Evolutionary conservation across 2,329 filamentous ascomycete species (phyloP), one percentile per base, ranked within the genome.

Genomic region (Xylariaceae sp.): DNA sequence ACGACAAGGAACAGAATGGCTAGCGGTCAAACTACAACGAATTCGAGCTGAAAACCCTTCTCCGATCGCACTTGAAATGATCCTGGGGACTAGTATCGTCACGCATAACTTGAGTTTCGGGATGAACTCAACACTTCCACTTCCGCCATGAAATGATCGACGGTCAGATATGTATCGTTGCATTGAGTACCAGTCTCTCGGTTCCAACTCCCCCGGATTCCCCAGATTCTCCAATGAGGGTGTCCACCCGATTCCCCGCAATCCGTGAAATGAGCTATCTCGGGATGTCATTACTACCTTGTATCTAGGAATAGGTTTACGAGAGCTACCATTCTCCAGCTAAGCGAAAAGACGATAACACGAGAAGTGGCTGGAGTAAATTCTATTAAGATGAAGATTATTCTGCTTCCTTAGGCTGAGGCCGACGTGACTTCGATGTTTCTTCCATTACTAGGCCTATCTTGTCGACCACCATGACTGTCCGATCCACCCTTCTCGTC

Each of bases 221-320:
- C 41, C 58, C 53, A 52, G 40, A 42, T 40, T 48, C 44, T 47
- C 52, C 50, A 52, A 55, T 40, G 32, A 16, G 14, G 32, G 32
- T 37, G 32, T 37, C 32, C 32, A 46, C 53, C 56, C 48, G 44
- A 52, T 62, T 58, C 59, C 56, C 59, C 59, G 52, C 55, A 59
- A 48, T 52, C 19, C 21, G 29, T 12, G 20, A 46, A 26, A 43
- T 9, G n/a, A 42, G 44, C 48, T 29, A 40, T 48, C 54, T 54
- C 52, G 42, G 57, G 40, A 50, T 51, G 41, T 48, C 45, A 56
- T 60, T 62, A 44, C 52, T 57, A 62, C 60, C 52, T 54, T 54
- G 57, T 62, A 60, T 50, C 16, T 21, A 20, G 21, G 41, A 14
- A 21, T 6, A 10, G 9, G 43, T 10, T 44, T 21, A 7, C 20